phyloP scores from a whole-genome alignment of 805 yeast genomes.

The Torulaspora franciscae region DNA sequence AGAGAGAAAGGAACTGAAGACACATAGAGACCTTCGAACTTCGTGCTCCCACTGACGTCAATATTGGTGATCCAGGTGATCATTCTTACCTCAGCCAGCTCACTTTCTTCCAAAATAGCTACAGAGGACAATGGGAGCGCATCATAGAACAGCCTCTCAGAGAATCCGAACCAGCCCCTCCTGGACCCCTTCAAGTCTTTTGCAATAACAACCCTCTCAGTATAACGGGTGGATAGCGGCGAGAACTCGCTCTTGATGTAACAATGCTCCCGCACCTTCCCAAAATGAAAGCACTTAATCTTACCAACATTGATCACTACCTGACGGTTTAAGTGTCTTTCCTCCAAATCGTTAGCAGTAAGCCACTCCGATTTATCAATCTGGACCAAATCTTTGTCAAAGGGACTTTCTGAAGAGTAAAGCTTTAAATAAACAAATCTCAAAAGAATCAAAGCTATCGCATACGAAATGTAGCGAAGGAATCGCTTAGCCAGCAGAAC shows the following conservation, averaged over 20 bases:
- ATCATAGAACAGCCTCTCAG: constrained; percentile 25
- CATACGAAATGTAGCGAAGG: constrained; percentile 9
- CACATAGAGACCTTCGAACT: constrained; percentile 5
- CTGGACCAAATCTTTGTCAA: background rate
- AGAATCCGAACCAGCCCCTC: constrained; percentile 23
- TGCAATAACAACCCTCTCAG: constrained; percentile 10
- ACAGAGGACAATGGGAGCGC: constrained; percentile 6
- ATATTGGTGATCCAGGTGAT: constrained; percentile 5
- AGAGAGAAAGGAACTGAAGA: background rate
- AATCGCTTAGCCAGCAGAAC: constrained; percentile 9
- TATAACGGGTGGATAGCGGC: background rate
- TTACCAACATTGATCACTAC: constrained; percentile 20
- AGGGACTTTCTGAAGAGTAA: background rate
- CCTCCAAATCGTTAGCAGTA: constrained; percentile 4
- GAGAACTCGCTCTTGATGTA: constrained; percentile 1
- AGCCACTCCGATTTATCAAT: constrained; percentile 6
- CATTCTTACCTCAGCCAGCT: background rate
- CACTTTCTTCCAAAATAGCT: constrained; percentile 2
- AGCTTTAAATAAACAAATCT: background rate
- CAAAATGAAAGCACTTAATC: constrained; percentile 21
- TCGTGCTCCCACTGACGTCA: constrained; percentile 1
- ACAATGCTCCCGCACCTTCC: constrained; percentile 15
- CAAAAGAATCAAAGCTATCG: constrained; percentile 4
- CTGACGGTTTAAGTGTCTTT: constrained; percentile 1
- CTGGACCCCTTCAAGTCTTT: constrained; percentile 25